A percentile compares a stretch with the other conserved stretches of the same genome.
phyloP scores from a whole-genome alignment of 1,284 basidiomycete species.

The Cryptococcus floricola region DNA sequence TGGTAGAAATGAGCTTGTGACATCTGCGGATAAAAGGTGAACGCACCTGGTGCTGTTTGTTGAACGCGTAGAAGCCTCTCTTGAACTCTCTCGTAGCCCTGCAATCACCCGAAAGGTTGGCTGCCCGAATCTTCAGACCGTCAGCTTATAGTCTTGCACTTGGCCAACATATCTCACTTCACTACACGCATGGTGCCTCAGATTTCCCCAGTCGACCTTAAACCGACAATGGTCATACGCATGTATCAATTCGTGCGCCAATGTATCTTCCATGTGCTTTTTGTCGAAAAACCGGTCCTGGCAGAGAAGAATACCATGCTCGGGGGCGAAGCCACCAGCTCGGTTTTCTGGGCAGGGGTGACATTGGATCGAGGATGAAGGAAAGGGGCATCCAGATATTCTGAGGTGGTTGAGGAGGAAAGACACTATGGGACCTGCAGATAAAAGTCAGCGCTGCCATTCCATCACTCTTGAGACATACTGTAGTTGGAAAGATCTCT shows the following conservation, averaged over 20 bases:
- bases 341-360: conserved; percentile 69
- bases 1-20: conserved; percentile 34
- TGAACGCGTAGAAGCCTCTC: conserved; percentile 71
- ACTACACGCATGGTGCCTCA: conserved; percentile 90
- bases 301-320: conserved; percentile 75
- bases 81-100: conserved; percentile 71
- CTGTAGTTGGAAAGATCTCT: conserved; percentile 50
- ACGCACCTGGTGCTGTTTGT: conserved; percentile 86
- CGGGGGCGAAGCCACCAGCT: conserved; percentile 77
- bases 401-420: conserved; percentile 84
- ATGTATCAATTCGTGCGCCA: conserved; percentile 93
- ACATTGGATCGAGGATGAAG: conserved; percentile 69
- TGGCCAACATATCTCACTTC: conserved; percentile 61
- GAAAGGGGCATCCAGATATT: conserved; percentile 63
- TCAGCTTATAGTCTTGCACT: background rate
- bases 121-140: conserved; percentile 77
- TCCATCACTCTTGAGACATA: conserved; percentile 27
- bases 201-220: conserved; percentile 83
- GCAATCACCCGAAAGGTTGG: conserved; percentile 90
- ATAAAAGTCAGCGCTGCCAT: background rate
- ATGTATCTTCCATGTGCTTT: conserved; percentile 84
- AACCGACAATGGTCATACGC: conserved; percentile 94
- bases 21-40: background rate
- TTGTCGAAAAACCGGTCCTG: conserved; percentile 76
- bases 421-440: conserved; percentile 69